Evolutionary conservation across 2,329 filamentous ascomycete genomes (phyloP), one percentile per base, ranked within the genome.

Genomic region (Domatiomyces catenatus): DNA sequence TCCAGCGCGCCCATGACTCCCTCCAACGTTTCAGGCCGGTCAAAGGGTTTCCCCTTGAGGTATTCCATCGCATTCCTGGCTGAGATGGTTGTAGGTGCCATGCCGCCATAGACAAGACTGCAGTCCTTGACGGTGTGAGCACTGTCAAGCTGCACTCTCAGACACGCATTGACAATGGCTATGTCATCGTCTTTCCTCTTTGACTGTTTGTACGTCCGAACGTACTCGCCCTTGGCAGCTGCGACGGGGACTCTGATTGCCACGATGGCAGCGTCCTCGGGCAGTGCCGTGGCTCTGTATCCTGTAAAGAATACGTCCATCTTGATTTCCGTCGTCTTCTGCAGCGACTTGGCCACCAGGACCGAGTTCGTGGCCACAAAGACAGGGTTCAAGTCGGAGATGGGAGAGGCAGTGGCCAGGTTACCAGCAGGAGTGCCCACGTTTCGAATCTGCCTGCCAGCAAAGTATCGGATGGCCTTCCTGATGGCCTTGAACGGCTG

Each of bases 111-210:
- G 2, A 94, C 85, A 19, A 98, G 73, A 59, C 84, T 86, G 53
- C 79, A 81, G 56, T 82, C 81, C 54, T 81, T 75, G 5, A 96
- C 86, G 1, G 79, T 64, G 43, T 90, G 78, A 1, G 75, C 73
- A 2, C 84, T 75, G 42, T 81, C 76, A 2, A 96, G 68, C 4
- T 76, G 78, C 4, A 96, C 74, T 36, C 86, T 79, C 51, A 96
- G 67, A 1, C 90, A 88, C 24, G 84, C 81, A 47, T 93, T 96
- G 20, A 96, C 92, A 60, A 98, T 96, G 1, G 92, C 92, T 63
- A 98, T 96, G 63, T 98, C 92, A 61, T 98, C 92, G 60, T 98
- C 92, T 64, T 96, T 96, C 58, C 92, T 74, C 72, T 98, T 98
- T 0, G 92, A 81, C 65, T 96, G 90, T 68, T 98, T 98, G 68